Evolutionary conservation across 179 eudicot genomes (phyloP), one percentile per base, ranked within the genome.

Genomic region (Spergularia azorica): DNA sequence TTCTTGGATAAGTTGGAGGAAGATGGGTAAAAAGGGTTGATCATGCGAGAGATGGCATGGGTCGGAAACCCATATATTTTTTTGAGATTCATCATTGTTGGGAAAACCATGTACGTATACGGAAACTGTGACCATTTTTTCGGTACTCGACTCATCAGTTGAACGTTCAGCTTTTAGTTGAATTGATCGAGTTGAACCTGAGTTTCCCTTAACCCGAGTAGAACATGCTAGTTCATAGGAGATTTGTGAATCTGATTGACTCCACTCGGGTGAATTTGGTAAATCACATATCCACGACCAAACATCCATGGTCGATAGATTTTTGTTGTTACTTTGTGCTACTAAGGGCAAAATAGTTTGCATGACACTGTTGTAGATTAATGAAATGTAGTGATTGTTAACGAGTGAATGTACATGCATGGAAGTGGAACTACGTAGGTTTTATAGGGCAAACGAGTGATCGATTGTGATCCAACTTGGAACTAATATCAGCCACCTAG

Each of bases 231-330:
- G 89, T 39, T 81, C 79, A 78, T 85, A 88, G 55, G 74, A 9
- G 41, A 88, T 83, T n/a, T 79, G 71, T 11, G 91, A 68, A 80
- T 83, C 79, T 14, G 93, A 83, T 64, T 71, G 59, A 63, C 14
- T 58, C 92, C 90, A 87, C 76, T 88, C 88, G 8, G 77, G 76
- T 7, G 96, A 87, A 83, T 67, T 68, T 16, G 89, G 85, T 26
- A 95, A 87, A 16, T 90, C 93, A 73, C 80, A 87, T 78, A 95
- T 95, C 97, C 98, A 93, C 66, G 88, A 79, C 98, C 98, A 95
- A 50, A 87, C 69, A 75, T 95, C 97, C 97, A 92, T 93, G 15
- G 6, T 70, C 9, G 18, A 17, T 15, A 17, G 10, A 36, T 36
- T 36, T 60, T 5, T 18, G 4, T 10, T 18, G 3, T 15, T 46